Evolutionary conservation across 768 basidiomycete species (phyloP).

Genomic region (Agrocybe pediades): DNA sequence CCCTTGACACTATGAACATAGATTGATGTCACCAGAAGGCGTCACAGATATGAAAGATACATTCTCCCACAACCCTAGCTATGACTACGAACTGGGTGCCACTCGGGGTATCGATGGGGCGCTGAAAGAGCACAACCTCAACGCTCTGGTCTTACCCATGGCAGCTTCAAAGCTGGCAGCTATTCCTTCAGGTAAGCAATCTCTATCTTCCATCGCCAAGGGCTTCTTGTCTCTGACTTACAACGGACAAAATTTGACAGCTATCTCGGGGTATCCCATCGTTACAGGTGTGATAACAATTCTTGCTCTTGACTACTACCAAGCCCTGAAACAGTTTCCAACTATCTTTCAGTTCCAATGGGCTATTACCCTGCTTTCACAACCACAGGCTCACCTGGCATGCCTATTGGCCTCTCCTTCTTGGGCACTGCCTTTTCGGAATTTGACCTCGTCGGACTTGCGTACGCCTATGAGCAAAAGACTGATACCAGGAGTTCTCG

Average conservation of each 20-base stretch:
- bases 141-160: slow-evolving; percentile 52
- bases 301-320: background rate
- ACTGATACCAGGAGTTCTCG: slow-evolving; percentile 29
- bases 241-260: slow-evolving; percentile 24
- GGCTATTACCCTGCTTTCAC: slow-evolving; percentile 55
- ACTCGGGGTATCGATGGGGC: slow-evolving; percentile 55
- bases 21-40: slow-evolving; percentile 37
- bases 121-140: slow-evolving; percentile 43
- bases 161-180: slow-evolving; percentile 34
- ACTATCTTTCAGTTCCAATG: slow-evolving; percentile 45
- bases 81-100: slow-evolving; percentile 46
- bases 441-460: slow-evolving; percentile 54
- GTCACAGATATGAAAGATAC: slow-evolving; percentile 39
- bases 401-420: slow-evolving; percentile 65
- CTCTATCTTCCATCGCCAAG: background rate
- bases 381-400: slow-evolving; percentile 42
- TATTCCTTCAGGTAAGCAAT: slow-evolving; percentile 26
- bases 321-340: background rate
- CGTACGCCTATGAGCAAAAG: slow-evolving; percentile 65
- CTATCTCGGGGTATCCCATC: slow-evolving; percentile 66
- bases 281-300: slow-evolving; percentile 50
- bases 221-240: background rate
- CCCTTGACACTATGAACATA: slow-evolving; percentile 11
- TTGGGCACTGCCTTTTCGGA: slow-evolving; percentile 63
- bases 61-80: slow-evolving; percentile 43